Evolutionary conservation across 2,329 filamentous ascomycete genomes (phyloP).

Genomic region (Epichloe gansuensis): DNA sequence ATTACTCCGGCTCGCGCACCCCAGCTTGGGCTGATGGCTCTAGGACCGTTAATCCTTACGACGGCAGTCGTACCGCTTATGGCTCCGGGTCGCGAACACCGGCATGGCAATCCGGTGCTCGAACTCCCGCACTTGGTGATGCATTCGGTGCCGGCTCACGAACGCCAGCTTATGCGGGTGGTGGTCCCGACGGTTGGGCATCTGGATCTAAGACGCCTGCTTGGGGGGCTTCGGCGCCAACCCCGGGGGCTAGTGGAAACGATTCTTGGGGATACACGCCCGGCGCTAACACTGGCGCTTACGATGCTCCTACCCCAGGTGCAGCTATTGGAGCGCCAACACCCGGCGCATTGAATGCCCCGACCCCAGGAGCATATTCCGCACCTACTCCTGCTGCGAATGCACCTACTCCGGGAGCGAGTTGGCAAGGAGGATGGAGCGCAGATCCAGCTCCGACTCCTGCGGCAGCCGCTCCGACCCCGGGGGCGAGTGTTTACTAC

Average conservation of each 20-base stretch:
- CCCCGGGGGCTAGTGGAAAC: conserved; percentile 42
- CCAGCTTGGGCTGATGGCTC: conserved; percentile 60
- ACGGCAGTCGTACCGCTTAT: conserved; percentile 65
- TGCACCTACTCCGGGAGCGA: conserved; percentile 57
- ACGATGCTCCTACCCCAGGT: conserved; percentile 59
- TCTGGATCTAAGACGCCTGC: conserved; percentile 67
- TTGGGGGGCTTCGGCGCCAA: conserved; percentile 48
- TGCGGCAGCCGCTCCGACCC: conserved; percentile 53
- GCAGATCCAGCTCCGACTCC: conserved; percentile 55
- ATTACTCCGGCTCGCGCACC: conserved; percentile 46
- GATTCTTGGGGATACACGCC: conserved; percentile 50
- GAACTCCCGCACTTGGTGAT: conserved; percentile 50
- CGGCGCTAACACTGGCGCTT: conserved; percentile 35
- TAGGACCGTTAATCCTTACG: conserved; percentile 56
- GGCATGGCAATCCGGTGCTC: conserved; percentile 65
- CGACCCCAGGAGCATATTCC: conserved; percentile 57
- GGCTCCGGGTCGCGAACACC: conserved; percentile 60
- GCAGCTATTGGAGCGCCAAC: conserved; percentile 46
- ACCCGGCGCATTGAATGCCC: conserved; percentile 50
- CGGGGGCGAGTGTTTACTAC: conserved; percentile 51
- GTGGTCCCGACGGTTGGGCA: conserved; percentile 45
- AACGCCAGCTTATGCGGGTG: conserved; percentile 45
- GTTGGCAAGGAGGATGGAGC: conserved; percentile 46
- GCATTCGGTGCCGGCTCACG: conserved; percentile 55
- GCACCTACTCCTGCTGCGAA: conserved; percentile 50